These are phyloP conservation scores for Dinochytrium kinnereticum DNA, from an alignment of 371 early-diverging fungal species.

Conservation along the genomic window DNA sequence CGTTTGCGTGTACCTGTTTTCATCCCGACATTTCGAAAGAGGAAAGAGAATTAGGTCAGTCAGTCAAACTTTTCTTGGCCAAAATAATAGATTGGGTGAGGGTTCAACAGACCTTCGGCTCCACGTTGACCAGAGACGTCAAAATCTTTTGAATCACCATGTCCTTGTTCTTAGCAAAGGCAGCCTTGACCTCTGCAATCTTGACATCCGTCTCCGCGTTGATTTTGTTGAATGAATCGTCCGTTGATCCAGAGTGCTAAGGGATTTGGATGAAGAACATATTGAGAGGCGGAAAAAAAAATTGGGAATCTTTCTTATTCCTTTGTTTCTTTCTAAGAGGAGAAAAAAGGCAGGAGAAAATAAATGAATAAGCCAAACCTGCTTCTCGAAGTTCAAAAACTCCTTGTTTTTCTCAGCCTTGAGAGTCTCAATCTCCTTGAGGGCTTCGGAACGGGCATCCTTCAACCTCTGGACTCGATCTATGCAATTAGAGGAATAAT, in stretches of 20 bases:
- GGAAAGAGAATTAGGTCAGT: too few relatives aligned
- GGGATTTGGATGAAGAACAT: constrained; percentile 8
- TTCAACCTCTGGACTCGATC: constrained; percentile 92
- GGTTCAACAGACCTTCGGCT: constrained; percentile 64
- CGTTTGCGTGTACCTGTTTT: too few relatives aligned
- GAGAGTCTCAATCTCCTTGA: constrained; percentile 87
- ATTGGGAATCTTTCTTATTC: too few relatives aligned
- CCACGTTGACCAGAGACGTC: constrained; percentile 71
- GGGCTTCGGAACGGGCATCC: constrained; percentile 93
- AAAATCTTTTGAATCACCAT: constrained; percentile 75
- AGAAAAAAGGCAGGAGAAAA: too few relatives aligned
- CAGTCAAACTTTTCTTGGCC: too few relatives aligned
- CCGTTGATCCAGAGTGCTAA: constrained; percentile 77
- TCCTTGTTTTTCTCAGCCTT: constrained; percentile 85
- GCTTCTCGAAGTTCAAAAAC: constrained; percentile 79
- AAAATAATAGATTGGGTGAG: too few relatives aligned
- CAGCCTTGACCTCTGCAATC: constrained; percentile 70
- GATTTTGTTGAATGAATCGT: constrained; percentile 70
- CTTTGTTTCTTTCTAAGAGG: too few relatives aligned
- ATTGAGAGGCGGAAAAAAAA: neutral
- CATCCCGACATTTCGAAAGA: too few relatives aligned
- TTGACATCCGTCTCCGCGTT: constrained; percentile 80
- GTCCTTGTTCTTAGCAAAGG: constrained; percentile 71
- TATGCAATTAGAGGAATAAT: constrained; percentile 37
- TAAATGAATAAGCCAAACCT: too few relatives aligned